Base-by-base conservation (phyloP, 768 basidiomycete species). In the Rhodotorula kratochvilovae region DNA sequence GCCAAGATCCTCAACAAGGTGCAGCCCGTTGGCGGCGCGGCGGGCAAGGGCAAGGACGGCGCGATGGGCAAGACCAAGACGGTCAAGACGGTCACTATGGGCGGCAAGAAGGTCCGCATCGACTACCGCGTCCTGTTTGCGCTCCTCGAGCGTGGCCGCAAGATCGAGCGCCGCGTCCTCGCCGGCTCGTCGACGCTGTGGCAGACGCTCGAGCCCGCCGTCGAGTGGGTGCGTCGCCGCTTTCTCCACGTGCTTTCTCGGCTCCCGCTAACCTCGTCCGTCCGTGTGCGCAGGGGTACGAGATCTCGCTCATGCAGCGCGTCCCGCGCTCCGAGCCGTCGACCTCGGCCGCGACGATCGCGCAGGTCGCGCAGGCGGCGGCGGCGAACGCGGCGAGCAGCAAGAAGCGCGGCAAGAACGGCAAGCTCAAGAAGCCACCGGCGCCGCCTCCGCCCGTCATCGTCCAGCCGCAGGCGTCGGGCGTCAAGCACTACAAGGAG, bases 181-280 rank as follows among this genome's bases (percentile, higher is more conserved):
- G 91, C 89, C 43, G 87, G 90, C 0, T 90, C 89, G 21, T 90
- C 88, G 54, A 91, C 92, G 3, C 80, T 93, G 59, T 90, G 91
- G 79, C 92, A 93, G 79, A 86, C 89, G 19, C 87, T 92, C 83
- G 86, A 88, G 17, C 81, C 84, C 8, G 88, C 90, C 27, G 84
- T 87, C 75, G 84, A 86, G 62, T 81, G 92, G 53, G 90, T 89
- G 10, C 91, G 91, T 74, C 87, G 89, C 73, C 86, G 90, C 6
- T 83, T 86, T 64, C 75, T 84, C 39, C 39, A 6, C 39, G 6
- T 39, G 39, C 86, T 56, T 84, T 88, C n/a, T n/a, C n/a, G n/a
- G 31, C 90, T 90, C 27, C 55, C 43, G 74, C 42, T 33, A 2
- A 21, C 10, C 39, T 7, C 31, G 6, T 7, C 50, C n/a, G n/a